These are phyloP conservation scores for Spiraea crenata DNA, from an alignment of 331 rosid genomes.

Conservation along the genomic window DNA sequence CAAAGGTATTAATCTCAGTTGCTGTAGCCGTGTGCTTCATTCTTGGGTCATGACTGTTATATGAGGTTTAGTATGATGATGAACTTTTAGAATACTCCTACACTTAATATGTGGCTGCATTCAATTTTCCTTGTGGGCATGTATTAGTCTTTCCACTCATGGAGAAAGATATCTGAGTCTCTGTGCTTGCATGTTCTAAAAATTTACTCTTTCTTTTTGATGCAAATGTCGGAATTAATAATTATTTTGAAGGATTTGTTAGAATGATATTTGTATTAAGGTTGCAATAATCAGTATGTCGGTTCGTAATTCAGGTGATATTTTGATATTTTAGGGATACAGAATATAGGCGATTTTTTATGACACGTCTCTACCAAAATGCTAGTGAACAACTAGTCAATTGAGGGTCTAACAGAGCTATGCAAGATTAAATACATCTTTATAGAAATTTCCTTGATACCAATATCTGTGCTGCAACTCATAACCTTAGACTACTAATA, in stretches of 20 bases:
- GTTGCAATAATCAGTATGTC: background rate
- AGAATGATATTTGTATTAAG: background rate
- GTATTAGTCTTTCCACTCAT: background rate
- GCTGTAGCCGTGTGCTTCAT: background rate
- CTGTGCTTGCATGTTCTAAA: background rate
- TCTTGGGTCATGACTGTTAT: background rate
- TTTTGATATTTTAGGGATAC: background rate
- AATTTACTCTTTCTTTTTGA: background rate
- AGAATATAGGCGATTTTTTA: background rate
- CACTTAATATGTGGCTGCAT: background rate
- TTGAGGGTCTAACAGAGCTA: too few species aligned
- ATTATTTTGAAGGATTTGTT: too few species aligned
- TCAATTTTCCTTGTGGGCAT: background rate
- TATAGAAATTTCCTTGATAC: background rate
- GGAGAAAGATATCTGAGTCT: background rate
- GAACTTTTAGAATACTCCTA: background rate
- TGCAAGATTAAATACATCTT: too few species aligned
- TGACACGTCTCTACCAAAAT: too few species aligned
- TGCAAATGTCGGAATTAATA: too few species aligned
- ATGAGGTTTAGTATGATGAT: background rate
- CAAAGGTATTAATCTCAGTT: constrained; percentile 56
- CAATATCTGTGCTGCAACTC: background rate
- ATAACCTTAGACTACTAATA: background rate
- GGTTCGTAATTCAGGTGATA: background rate
- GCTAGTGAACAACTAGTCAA: too few species aligned